Evolutionary conservation across 257 asterid species (phyloP).

Genomic region (Dorcoceras hygrometricum): DNA sequence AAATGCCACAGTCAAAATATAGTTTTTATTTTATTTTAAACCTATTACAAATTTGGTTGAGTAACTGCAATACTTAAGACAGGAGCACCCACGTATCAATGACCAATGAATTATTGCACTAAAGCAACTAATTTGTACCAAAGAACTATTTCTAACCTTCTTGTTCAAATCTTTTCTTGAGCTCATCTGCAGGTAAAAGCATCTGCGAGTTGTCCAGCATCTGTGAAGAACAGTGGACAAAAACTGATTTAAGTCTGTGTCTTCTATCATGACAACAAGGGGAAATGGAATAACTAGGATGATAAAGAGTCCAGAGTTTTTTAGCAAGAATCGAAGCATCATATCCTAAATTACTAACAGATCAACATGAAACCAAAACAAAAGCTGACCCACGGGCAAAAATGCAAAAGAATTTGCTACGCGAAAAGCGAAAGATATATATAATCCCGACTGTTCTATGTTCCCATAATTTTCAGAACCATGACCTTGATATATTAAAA

Average conservation of each 20-base stretch:
- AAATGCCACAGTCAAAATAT: constrained; percentile 4
- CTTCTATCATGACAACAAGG: neutral
- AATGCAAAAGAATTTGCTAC: neutral
- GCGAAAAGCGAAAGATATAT: neutral
- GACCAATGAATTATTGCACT: neutral
- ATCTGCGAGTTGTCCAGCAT: constrained; percentile 80
- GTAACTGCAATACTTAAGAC: neutral
- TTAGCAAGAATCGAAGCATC: constrained; percentile 7
- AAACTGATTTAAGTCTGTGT: neutral
- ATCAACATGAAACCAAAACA: neutral
- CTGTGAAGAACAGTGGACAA: constrained; percentile 38
- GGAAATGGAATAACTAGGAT: constrained; percentile 4
- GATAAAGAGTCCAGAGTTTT: neutral
- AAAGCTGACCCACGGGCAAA: neutral
- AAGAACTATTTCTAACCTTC: constrained; percentile 54
- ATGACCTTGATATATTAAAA: neutral
- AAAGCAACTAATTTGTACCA: constrained; percentile 4
- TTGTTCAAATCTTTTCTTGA: constrained; percentile 65
- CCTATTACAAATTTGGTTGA: neutral
- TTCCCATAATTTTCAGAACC: neutral
- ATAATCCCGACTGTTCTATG: neutral
- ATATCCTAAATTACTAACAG: neutral
- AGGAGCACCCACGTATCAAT: neutral
- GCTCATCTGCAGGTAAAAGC: constrained; percentile 75
- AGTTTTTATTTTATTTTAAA: neutral